A percentile compares a stretch with the other conserved stretches of the same genome.
phyloP scores from a whole-genome alignment of 192 early-diverging fungal species.

The Hyaloraphidium curvatum region DNA sequence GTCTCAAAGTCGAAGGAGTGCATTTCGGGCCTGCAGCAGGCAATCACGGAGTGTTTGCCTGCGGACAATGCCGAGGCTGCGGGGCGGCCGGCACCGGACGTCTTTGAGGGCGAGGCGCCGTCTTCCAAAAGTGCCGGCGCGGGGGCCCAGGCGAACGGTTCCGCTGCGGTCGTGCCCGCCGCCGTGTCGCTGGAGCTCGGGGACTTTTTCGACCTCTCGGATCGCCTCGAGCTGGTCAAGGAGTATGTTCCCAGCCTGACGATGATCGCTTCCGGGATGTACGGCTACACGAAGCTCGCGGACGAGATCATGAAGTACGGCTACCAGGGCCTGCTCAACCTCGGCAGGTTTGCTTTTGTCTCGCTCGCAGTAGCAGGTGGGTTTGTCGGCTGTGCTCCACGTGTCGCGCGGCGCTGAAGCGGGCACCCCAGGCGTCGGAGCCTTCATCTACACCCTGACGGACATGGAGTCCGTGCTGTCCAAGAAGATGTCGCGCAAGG shows the following conservation, averaged over 20 bases:
- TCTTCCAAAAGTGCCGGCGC: neutral
- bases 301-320: conserved; percentile 7
- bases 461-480: conserved; percentile 25
- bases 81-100: conserved; percentile 15
- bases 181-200: conserved; percentile 20
- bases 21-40: neutral
- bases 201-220: conserved; percentile 30
- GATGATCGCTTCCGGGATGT: conserved; percentile 17
- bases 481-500: conserved; percentile 19
- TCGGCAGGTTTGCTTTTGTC: conserved; percentile 20
- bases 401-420: neutral
- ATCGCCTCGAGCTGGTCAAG: conserved; percentile 26
- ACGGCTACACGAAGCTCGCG: conserved; percentile 22
- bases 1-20: conserved; percentile 3
- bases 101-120: neutral
- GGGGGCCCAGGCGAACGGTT: neutral
- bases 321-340: neutral
- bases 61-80: neutral
- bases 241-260: conserved; percentile 28
- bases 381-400: neutral
- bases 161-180: conserved; percentile 1
- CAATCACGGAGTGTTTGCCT: conserved; percentile 3
- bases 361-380: conserved; percentile 29
- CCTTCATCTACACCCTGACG: conserved; percentile 26
- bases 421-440: conserved; percentile 21